A percentile compares a stretch with the other conserved stretches of the same genome.
These are phyloP conservation scores for Gloeopeniophorella convolvens DNA, from an alignment of 768 basidiomycete genomes.

Conservation along the genomic window DNA sequence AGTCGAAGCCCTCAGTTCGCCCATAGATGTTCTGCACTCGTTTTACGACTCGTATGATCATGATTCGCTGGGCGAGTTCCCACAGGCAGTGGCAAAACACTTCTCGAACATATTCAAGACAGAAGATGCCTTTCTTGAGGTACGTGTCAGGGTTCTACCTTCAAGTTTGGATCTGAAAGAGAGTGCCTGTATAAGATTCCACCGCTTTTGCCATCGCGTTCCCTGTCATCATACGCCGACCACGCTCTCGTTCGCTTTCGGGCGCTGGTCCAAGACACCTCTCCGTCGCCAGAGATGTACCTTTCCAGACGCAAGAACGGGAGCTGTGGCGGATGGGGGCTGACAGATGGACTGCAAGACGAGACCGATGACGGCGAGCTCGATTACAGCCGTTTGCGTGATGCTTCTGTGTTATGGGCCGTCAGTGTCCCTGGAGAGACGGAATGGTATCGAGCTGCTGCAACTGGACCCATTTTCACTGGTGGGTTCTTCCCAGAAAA, in stretches of 20 bases:
- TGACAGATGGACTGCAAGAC: constrained; percentile 30
- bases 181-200: constrained; percentile 44
- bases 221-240: constrained; percentile 43
- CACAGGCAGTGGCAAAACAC: constrained; percentile 26
- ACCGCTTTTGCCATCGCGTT: constrained; percentile 37
- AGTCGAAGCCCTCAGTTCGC: constrained; percentile 19
- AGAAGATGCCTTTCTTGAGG: constrained; percentile 24
- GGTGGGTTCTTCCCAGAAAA: constrained; percentile 11
- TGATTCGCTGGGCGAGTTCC: constrained; percentile 22
- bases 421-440: constrained; percentile 67
- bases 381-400: constrained; percentile 48
- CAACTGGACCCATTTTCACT: constrained; percentile 22
- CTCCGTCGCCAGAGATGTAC: constrained; percentile 67
- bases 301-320: constrained; percentile 39
- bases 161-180: neutral
- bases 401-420: constrained; percentile 64
- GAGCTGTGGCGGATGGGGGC: constrained; percentile 71
- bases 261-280: constrained; percentile 81
- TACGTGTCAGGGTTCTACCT: constrained; percentile 5
- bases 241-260: constrained; percentile 65
- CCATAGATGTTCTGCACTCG: constrained; percentile 11
- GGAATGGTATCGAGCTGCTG: constrained; percentile 42
- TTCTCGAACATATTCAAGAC: constrained; percentile 28
- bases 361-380: constrained; percentile 29
- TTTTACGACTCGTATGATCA: constrained; percentile 15